A percentile compares a stretch with the other conserved stretches of the same genome.
These are phyloP conservation scores for Lathyrus aphaca DNA, from an alignment of 306 rosid species.

Conservation along the genomic window DNA sequence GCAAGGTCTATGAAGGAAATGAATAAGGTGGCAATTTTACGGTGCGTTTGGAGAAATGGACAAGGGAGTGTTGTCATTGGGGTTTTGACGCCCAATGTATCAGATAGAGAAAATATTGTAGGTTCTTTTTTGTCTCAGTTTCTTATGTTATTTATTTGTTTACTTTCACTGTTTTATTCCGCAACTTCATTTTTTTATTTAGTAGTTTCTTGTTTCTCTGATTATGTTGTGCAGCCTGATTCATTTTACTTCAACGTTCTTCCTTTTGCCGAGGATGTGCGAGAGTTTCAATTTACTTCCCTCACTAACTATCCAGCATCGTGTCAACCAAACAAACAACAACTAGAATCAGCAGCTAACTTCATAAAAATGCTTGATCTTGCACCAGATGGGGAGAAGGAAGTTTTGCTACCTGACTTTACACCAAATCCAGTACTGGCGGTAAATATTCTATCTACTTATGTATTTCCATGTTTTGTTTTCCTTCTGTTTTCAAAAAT, in stretches of 20 bases:
- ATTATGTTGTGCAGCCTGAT: conserved; percentile 68
- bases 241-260: conserved; percentile 84
- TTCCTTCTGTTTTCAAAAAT: conserved; percentile 9
- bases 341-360: conserved; percentile 79
- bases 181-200: conserved; percentile 24
- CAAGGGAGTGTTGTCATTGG: conserved; percentile 71
- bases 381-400: conserved; percentile 67
- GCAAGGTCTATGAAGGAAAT: conserved; percentile 90
- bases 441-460: conserved; percentile 53
- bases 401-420: conserved; percentile 70
- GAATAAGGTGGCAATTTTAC: conserved; percentile 83
- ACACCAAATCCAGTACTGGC: conserved; percentile 87
- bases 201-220: conserved; percentile 32
- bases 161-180: conserved; percentile 22
- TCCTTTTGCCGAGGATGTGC: conserved; percentile 88
- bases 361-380: conserved; percentile 77
- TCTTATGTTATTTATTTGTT: conserved; percentile 6
- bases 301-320: conserved; percentile 62
- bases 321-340: conserved; percentile 70
- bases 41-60: conserved; percentile 93
- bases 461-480: background rate
- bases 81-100: conserved; percentile 78
- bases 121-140: conserved; percentile 33
- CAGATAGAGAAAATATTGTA: conserved; percentile 68
- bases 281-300: conserved; percentile 90